phyloP scores from a whole-genome alignment of 1,284 basidiomycete species.

The Microbotryum lychnidis-dioicae region DNA sequence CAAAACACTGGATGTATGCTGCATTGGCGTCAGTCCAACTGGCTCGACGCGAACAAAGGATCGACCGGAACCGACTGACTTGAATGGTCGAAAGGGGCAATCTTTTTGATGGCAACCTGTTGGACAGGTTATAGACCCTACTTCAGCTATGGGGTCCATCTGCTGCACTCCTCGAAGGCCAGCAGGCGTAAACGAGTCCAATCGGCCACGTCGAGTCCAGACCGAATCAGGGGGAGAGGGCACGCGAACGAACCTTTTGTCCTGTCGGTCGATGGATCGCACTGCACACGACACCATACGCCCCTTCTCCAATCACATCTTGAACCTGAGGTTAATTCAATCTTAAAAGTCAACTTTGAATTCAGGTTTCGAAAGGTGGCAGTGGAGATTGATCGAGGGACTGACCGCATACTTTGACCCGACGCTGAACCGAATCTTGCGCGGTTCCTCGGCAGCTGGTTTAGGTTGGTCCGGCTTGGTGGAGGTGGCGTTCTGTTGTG shows the following conservation, averaged over 20 bases:
- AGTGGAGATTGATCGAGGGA: background rate
- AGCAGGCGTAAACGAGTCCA: no score
- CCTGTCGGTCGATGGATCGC: slow-evolving; percentile 41
- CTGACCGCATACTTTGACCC: slow-evolving; percentile 28
- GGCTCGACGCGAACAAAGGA: background rate
- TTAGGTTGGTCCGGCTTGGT: background rate
- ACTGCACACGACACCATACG: slow-evolving; percentile 57
- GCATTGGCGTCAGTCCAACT: background rate
- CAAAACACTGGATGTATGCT: slow-evolving; percentile 53
- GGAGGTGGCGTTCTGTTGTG: background rate
- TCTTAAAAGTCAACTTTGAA: no score
- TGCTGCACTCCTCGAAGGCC: no score
- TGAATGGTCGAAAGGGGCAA: slow-evolving; percentile 75
- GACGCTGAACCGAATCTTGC: slow-evolving; percentile 30
- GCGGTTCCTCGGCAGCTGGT: slow-evolving; percentile 16
- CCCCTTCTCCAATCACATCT: slow-evolving; percentile 44
- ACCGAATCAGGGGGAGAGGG: no score
- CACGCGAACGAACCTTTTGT: slow-evolving; percentile 23
- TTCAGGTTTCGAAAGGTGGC: no score
- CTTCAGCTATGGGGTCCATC: no score
- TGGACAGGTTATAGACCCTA: no score
- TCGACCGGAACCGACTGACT: slow-evolving; percentile 37
- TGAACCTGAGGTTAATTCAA: slow-evolving; percentile 32
- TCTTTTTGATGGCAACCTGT: slow-evolving; percentile 48
- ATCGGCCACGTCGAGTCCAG: no score